Evolutionary conservation across 169 alveolate species (phyloP), one percentile per base, ranked within the genome.

Genomic region (Cryptosporidium parvum): DNA sequence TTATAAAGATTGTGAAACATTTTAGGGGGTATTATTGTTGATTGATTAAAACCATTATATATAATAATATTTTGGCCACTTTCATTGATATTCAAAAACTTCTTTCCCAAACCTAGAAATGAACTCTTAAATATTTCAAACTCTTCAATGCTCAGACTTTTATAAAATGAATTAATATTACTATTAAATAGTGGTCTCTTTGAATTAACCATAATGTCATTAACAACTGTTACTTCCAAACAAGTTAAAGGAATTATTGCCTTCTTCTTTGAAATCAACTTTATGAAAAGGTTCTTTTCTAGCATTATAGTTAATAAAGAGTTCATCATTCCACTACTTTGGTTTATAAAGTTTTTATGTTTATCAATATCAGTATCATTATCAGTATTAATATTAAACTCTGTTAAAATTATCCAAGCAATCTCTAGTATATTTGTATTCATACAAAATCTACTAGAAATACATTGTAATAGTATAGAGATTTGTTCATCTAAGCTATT

Each of bases 1-100:
- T 80, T 80, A 31, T 80, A 80, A 16, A 80, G n/a, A 3, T 10
- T 62, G 18, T 80, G 89, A 56, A 44, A 80, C 75, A 62, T 48
- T 39, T 59, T 80, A 3, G 89, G 89, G 4, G 62, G 61, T 42
- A 59, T 21, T 14, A 80, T 42, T 1, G 39, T 80, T 12, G 59
- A 61, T 29, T 80, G 80, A 33, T 62, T 26, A 48, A 44, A 80
- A 5, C 68, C 31, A 65, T 59, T 42, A 16, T 26, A 26, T 4
- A 80, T 35, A 6, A 80, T 33, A 31, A 65, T 23, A n/a, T 65
- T 37, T 37, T 37, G 44, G 3, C 53, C 48, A 37, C 14, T 5
- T 21, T 65, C 80, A 23, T 59, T 21, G 0, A 80, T 80, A 16
- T 45, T 16, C 5, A 42, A 12, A 58, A 29, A 56, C 39, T 29